phyloP scores from a whole-genome alignment of 2,329 filamentous ascomycete species.

The Sporothrix globosa region DNA sequence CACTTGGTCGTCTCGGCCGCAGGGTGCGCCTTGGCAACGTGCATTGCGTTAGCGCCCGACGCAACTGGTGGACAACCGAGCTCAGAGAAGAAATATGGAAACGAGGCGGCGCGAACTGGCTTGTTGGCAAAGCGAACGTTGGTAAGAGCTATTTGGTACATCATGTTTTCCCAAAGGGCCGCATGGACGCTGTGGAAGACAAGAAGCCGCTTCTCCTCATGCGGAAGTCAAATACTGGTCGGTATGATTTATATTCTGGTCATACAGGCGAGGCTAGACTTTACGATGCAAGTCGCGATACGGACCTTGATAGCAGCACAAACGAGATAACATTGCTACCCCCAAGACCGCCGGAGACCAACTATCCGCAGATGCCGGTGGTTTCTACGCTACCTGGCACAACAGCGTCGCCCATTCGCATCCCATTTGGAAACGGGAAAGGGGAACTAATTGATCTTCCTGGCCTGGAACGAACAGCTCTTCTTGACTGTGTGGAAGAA shows the following conservation, averaged over 20 bases:
- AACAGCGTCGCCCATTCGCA: constrained; percentile 90
- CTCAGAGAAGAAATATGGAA: constrained; percentile 85
- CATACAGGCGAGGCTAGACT: constrained; percentile 37
- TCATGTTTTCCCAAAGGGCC: constrained; percentile 79
- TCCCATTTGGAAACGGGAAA: constrained; percentile 82
- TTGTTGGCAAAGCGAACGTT: constrained; percentile 98
- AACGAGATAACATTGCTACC: constrained; percentile 68
- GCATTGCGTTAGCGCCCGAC: constrained; percentile 80
- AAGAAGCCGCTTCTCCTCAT: not conserved
- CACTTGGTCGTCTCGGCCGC: constrained; percentile 68
- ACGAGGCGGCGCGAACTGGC: constrained; percentile 85
- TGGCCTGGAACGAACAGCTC: constrained; percentile 73
- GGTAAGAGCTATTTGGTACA: constrained; percentile 94
- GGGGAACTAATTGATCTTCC: constrained; percentile 94
- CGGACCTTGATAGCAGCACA: constrained; percentile 39
- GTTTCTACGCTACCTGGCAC: constrained; percentile 88
- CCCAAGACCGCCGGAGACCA: constrained; percentile 70
- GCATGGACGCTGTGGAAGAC: constrained; percentile 46
- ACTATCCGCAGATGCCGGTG: constrained; percentile 82
- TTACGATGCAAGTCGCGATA: constrained; percentile 39
- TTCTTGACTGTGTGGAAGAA: constrained; percentile 71
- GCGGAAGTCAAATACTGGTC: constrained; percentile 4
- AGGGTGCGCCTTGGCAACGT: constrained; percentile 86
- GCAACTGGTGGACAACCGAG: constrained; percentile 87
- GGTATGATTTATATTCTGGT: constrained; percentile 22